phyloP scores from a whole-genome alignment of 2,329 filamentous ascomycete species.

The Iodosphaeria phyllophila region DNA sequence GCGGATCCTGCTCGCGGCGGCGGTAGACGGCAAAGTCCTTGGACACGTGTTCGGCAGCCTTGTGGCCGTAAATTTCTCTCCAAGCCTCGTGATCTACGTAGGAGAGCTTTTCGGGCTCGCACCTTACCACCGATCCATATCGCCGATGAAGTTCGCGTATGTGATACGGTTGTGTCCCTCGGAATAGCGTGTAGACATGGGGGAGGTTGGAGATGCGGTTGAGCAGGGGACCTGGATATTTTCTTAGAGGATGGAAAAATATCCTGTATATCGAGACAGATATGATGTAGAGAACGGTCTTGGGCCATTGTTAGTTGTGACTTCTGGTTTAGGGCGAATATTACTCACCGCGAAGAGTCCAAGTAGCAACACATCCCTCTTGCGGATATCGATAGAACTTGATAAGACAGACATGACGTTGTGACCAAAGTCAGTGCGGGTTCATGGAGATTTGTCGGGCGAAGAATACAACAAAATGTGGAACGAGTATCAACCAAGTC shows the following conservation, averaged over 20 bases:
- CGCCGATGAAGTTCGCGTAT: conserved; percentile 13
- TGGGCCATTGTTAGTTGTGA: too few species aligned
- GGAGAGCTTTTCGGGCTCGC: conserved; percentile 21
- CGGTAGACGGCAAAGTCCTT: conserved; percentile 12
- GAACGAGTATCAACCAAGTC: too few species aligned
- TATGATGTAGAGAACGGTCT: too few species aligned
- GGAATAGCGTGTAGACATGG: conserved; percentile 6
- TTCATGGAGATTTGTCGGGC: too few species aligned
- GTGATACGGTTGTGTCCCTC: conserved; percentile 9
- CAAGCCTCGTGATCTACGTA: conserved; percentile 19
- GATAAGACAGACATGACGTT: too few species aligned
- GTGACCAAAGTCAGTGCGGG: too few species aligned
- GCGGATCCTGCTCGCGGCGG: conserved; percentile 13
- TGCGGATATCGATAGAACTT: too few species aligned
- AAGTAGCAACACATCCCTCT: too few species aligned
- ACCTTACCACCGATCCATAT: conserved; percentile 22
- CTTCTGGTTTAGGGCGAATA: too few species aligned
- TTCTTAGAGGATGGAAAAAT: conserved; percentile 11
- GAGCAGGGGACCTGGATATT: conserved; percentile 11
- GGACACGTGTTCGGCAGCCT: conserved; percentile 7
- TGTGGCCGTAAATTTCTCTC: conserved; percentile 21
- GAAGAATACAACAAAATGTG: too few species aligned
- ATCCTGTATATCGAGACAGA: too few species aligned
- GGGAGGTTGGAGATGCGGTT: conserved; percentile 9
- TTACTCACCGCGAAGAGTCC: too few species aligned